Evolutionary conservation across 2,329 filamentous ascomycete genomes (phyloP).

Genomic region (Epichloe sylvatica): DNA sequence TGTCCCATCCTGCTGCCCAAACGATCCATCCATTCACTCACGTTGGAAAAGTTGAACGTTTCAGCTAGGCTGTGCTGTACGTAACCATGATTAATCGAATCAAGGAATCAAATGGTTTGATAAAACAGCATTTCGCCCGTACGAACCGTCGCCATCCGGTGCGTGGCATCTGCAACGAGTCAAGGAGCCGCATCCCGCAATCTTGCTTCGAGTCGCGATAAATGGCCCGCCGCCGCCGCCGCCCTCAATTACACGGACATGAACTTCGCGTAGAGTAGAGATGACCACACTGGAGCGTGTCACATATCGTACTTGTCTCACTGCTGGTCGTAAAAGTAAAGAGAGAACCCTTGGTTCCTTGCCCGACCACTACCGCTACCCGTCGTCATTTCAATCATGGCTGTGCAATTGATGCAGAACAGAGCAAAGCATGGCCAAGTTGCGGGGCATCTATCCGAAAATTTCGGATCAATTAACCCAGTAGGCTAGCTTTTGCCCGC

Average conservation of each 20-base stretch:
- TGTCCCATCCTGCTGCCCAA: background rate
- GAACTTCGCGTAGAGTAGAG: too few species aligned
- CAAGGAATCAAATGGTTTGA: background rate
- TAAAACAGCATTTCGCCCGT: background rate
- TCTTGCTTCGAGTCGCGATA: too few species aligned
- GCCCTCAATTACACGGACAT: background rate
- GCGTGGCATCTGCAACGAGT: background rate
- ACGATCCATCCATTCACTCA: background rate
- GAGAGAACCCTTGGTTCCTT: too few species aligned
- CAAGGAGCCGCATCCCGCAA: background rate
- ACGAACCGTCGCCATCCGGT: background rate
- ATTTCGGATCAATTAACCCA: background rate
- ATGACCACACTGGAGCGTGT: background rate
- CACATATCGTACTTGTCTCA: background rate
- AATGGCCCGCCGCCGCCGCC: too few species aligned
- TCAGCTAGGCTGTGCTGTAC: too few species aligned
- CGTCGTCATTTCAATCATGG: background rate
- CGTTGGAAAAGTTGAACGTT: background rate
- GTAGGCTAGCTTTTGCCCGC: background rate
- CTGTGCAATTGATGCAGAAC: background rate
- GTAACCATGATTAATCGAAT: too few species aligned
- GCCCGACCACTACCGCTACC: too few species aligned
- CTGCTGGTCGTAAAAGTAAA: background rate
- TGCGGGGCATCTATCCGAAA: background rate
- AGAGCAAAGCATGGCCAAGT: too few species aligned